phyloP scores from a whole-genome alignment of 148 eudicot genomes.

The Rhododendron simsii region DNA sequence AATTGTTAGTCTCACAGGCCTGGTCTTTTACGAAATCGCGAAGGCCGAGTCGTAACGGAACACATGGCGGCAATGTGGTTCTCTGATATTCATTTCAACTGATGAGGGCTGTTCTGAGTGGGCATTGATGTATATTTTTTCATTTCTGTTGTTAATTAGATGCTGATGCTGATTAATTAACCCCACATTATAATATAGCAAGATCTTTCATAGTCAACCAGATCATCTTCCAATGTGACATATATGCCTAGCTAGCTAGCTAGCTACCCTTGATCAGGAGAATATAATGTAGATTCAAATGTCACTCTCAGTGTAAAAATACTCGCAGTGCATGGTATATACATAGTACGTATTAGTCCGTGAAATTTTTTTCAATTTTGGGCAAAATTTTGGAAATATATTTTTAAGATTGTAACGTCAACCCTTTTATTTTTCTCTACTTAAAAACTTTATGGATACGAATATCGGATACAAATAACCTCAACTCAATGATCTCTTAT shows the following conservation, averaged over 20 bases:
- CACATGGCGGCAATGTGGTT: not conserved
- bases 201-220: conserved; percentile 20
- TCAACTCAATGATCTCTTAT: not conserved
- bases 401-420: not conserved
- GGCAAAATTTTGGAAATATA: not conserved
- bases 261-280: not conserved
- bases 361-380: not conserved
- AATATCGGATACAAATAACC: not conserved
- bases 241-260: not conserved
- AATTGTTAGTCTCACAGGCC: not conserved
- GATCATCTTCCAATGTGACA: conserved; percentile 10
- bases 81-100: not conserved
- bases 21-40: not conserved
- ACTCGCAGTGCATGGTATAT: not conserved
- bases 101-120: not conserved
- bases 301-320: not conserved
- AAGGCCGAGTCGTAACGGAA: not conserved
- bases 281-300: not conserved
- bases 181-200: not conserved
- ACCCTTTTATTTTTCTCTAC: not conserved
- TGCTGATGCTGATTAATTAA: not conserved
- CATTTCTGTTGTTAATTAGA: not conserved
- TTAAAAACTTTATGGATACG: not conserved
- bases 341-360: not conserved
- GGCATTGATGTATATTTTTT: not conserved